Conservation (phyloP, 352 stramenopile genomes). For the Stephanocyclus meneghinianus region DNA sequence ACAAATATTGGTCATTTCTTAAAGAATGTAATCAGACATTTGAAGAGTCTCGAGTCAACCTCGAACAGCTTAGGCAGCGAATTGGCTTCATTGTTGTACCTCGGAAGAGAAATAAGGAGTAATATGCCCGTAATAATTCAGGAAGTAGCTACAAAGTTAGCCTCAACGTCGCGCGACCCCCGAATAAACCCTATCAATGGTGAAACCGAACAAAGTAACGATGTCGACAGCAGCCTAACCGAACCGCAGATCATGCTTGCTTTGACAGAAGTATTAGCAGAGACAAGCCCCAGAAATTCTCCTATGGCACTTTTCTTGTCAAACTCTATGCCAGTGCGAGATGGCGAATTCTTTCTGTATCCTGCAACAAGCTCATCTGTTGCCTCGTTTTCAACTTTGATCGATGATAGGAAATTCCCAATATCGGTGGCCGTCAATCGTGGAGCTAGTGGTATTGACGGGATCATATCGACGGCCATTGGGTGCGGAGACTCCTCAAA, state of each 20-base stretch:
- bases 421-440: slow-evolving; percentile 62
- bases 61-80: slow-evolving; percentile 49
- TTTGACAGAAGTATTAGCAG: slow-evolving; percentile 57
- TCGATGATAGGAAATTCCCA: slow-evolving; percentile 28
- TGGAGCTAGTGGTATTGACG: slow-evolving; percentile 81
- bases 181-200: slow-evolving; percentile 9
- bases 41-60: slow-evolving; percentile 25
- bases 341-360: slow-evolving; percentile 83
- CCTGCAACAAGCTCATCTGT: slow-evolving; percentile 8
- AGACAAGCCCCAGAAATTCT: slow-evolving; percentile 24
- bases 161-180: neutral
- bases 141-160: slow-evolving; percentile 29
- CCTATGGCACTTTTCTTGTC: slow-evolving; percentile 77
- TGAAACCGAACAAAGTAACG: slow-evolving; percentile 1
- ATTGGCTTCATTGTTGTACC: slow-evolving; percentile 63
- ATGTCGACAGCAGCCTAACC: slow-evolving; percentile 40
- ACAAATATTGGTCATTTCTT: slow-evolving; percentile 61
- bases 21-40: slow-evolving; percentile 30
- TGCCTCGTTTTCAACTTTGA: neutral
- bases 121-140: slow-evolving; percentile 71
- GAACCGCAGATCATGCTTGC: slow-evolving; percentile 76
- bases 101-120: slow-evolving; percentile 56
- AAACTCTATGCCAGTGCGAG: slow-evolving; percentile 82
- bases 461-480: slow-evolving; percentile 76
- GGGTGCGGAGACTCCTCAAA: slow-evolving; percentile 65